Percentiles rank a stretch among this genome's conserved stretches.
These are phyloP conservation scores for Calonectria montana DNA, from an alignment of 2,329 filamentous ascomycete genomes.

Conservation along the genomic window DNA sequence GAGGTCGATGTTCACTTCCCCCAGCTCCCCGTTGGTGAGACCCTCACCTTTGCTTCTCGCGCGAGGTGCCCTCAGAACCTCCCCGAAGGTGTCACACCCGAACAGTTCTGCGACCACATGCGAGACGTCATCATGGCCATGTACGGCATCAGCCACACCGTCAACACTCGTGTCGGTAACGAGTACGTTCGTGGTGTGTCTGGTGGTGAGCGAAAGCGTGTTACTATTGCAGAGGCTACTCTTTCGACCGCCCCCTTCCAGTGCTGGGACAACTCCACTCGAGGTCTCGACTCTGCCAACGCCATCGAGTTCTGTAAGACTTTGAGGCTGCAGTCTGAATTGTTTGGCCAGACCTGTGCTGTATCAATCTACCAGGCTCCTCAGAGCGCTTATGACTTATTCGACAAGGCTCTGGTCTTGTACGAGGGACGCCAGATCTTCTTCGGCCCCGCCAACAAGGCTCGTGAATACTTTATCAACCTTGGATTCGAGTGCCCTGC, in stretches of 20 bases:
- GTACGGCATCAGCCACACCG: conserved; percentile 26
- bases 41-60: conserved; percentile 23
- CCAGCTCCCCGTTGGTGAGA: conserved; percentile 23
- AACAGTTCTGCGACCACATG: conserved; percentile 24
- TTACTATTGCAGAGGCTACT: conserved; percentile 24
- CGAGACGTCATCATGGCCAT: conserved; percentile 25
- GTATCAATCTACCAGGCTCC: conserved; percentile 26
- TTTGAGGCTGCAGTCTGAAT: conserved; percentile 13
- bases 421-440: conserved; percentile 24
- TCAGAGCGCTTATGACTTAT: conserved; percentile 22
- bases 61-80: conserved; percentile 19
- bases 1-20: conserved; percentile 25
- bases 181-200: conserved; percentile 23
- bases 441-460: conserved; percentile 18
- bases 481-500: conserved; percentile 23
- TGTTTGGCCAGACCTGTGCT: conserved; percentile 24
- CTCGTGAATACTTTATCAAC: conserved; percentile 20
- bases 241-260: conserved; percentile 21
- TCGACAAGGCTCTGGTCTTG: conserved; percentile 23
- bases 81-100: conserved; percentile 1
- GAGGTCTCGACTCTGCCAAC: conserved; percentile 21
- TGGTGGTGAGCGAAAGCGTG: conserved; percentile 21
- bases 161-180: conserved; percentile 25
- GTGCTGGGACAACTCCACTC: conserved; percentile 24
- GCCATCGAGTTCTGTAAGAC: conserved; percentile 26